Evolutionary conservation across 805 yeast species (phyloP).

Genomic region (Cyberlindnera bimundalis): DNA sequence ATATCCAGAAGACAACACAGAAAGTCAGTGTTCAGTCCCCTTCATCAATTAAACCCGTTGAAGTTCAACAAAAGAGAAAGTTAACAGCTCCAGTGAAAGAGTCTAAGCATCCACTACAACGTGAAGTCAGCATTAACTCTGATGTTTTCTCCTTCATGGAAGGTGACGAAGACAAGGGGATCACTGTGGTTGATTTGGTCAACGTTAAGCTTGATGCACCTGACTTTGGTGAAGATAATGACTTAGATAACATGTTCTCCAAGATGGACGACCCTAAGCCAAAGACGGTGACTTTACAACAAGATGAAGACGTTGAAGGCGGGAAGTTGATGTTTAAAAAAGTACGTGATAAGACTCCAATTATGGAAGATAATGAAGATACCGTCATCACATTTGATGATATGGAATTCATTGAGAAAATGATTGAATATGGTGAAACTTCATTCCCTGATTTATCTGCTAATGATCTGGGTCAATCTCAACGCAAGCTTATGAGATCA

Average conservation of each 20-base stretch:
- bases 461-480: slow-evolving; percentile 30
- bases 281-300: background rate
- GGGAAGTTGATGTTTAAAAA: slow-evolving; percentile 3
- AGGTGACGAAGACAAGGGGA: slow-evolving; percentile 23
- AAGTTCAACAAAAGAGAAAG: background rate
- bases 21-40: no score
- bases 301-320: background rate
- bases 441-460: slow-evolving; percentile 32
- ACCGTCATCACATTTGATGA: slow-evolving; percentile 29
- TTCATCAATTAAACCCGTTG: no score
- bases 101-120: slow-evolving; percentile 4
- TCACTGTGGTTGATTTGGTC: slow-evolving; percentile 17
- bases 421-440: slow-evolving; percentile 40
- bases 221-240: slow-evolving; percentile 6
- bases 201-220: slow-evolving; percentile 20
- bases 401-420: slow-evolving; percentile 35
- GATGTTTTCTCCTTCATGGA: slow-evolving; percentile 26
- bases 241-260: slow-evolving; percentile 6
- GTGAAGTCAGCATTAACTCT: slow-evolving; percentile 5
- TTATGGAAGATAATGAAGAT: slow-evolving; percentile 12
- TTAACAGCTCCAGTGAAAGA: background rate
- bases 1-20: no score
- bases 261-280: background rate
- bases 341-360: slow-evolving; percentile 3
- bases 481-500: slow-evolving; percentile 30